Evolutionary conservation across 176 grass and related monocot genomes (phyloP).

Genomic region (Melocanna baccifera): DNA sequence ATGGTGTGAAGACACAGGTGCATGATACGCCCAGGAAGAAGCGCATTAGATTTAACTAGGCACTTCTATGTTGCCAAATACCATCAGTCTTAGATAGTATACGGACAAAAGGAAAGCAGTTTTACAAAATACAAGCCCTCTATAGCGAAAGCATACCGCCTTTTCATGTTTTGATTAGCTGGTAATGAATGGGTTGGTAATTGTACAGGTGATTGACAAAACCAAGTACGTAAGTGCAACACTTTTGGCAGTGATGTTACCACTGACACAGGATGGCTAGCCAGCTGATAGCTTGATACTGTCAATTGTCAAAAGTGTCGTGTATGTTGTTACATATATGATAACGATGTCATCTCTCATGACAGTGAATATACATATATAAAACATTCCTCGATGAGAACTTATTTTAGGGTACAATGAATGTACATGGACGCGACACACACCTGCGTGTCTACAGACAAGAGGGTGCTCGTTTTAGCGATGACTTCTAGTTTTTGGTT

Average conservation of each 20-base stretch:
- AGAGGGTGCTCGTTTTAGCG: no score
- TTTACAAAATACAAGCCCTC: slow-evolving; percentile 6
- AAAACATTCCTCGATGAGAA: no score
- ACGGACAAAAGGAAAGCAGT: neutral
- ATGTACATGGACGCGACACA: no score
- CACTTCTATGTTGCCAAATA: neutral
- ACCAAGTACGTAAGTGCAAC: neutral
- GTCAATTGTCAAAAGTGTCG: neutral
- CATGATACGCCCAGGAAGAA: slow-evolving; percentile 88
- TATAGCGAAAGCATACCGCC: neutral
- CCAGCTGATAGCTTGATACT: neutral
- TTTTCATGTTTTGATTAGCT: slow-evolving; percentile 5
- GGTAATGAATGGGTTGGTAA: neutral
- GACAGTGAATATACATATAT: neutral
- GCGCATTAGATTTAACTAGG: slow-evolving; percentile 28
- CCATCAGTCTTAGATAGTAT: neutral
- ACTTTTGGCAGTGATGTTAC: neutral
- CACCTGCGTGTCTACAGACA: no score
- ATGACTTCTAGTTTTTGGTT: no score
- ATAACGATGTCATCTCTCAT: neutral
- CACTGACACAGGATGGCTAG: neutral
- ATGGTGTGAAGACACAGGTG: slow-evolving; percentile 83
- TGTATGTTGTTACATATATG: neutral
- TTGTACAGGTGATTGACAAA: slow-evolving; percentile 24
- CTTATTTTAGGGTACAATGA: no score